phyloP scores from a whole-genome alignment of 2,329 filamentous ascomycete genomes.

The Bipolaris zeicola region DNA sequence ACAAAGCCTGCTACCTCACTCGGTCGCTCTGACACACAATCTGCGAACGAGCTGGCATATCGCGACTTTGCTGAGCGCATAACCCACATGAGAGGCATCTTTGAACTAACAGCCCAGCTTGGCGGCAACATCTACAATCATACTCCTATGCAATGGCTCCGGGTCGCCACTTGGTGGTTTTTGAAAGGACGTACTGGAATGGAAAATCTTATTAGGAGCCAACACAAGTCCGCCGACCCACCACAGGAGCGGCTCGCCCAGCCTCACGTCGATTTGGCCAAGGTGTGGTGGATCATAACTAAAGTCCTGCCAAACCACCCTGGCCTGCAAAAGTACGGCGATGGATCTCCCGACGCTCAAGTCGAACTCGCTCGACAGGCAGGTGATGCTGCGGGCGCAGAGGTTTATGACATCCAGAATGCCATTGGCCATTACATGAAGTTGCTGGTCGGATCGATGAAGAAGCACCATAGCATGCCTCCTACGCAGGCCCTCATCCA shows the following conservation, averaged over 20 bases:
- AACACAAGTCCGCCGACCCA: conserved; percentile 59
- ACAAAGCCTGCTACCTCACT: conserved; percentile 22
- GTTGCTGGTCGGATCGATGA: conserved; percentile 81
- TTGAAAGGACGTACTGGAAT: conserved; percentile 77
- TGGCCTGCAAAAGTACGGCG: conserved; percentile 33
- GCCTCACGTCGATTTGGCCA: conserved; percentile 83
- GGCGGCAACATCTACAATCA: conserved; percentile 69
- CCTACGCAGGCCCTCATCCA: conserved; percentile 69
- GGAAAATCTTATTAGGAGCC: conserved; percentile 72
- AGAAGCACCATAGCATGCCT: conserved; percentile 78
- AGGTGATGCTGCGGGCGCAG: conserved; percentile 53
- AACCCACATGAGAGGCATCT: conserved; percentile 75
- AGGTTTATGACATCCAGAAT: conserved; percentile 58
- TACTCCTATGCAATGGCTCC: conserved; percentile 69
- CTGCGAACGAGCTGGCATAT: conserved; percentile 58
- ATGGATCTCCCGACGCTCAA: conserved; percentile 30
- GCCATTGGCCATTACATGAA: conserved; percentile 68
- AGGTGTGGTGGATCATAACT: conserved; percentile 77
- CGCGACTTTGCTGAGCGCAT: conserved; percentile 72
- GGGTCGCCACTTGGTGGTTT: conserved; percentile 88
- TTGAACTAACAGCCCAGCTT: conserved; percentile 77
- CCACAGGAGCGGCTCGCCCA: conserved; percentile 65
- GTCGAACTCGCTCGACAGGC: conserved; percentile 50
- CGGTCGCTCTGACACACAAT: conserved; percentile 40
- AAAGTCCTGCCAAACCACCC: conserved; percentile 50